Conservation (phyloP, 2,329 filamentous ascomycete species). For the Penicillium sp. region DNA sequence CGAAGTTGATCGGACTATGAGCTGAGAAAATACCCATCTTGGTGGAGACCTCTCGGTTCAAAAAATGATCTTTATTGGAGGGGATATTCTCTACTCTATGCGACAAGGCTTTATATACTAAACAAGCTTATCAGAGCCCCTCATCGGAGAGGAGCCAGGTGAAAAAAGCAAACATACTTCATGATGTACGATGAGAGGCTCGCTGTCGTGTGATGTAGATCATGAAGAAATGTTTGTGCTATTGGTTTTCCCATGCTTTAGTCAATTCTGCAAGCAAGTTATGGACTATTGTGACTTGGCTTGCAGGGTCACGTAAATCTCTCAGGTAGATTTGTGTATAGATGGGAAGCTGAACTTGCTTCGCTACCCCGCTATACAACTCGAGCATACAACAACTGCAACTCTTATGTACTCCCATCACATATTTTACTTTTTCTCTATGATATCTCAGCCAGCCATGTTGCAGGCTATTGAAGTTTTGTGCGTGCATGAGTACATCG, state of each 20-base stretch:
- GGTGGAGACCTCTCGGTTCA: neutral
- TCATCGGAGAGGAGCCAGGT: neutral
- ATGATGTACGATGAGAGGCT: neutral
- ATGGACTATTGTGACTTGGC: neutral
- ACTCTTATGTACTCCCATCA: neutral
- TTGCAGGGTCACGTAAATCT: conserved; percentile 1
- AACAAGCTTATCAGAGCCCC: neutral
- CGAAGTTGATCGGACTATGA: conserved; percentile 5
- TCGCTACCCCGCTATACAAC: conserved; percentile 1
- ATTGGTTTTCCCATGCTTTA: neutral
- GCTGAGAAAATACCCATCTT: neutral
- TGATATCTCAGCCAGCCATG: neutral
- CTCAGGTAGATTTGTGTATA: neutral
- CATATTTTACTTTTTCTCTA: neutral
- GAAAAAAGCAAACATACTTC: neutral
- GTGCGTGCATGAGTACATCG: too few species aligned
- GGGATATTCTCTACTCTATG: neutral
- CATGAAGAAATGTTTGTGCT: conserved; percentile 1
- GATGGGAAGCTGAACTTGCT: neutral
- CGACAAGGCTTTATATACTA: conserved; percentile 2
- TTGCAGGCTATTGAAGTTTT: neutral
- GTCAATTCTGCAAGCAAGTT: neutral
- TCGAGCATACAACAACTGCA: neutral
- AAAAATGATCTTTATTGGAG: conserved; percentile 4
- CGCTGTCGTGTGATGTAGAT: conserved; percentile 3